A percentile compares a stretch with the other conserved stretches of the same genome.
Evolutionary conservation across 2,329 filamentous ascomycete species (phyloP).

Genomic region (Dactylonectria macrodidyma): DNA sequence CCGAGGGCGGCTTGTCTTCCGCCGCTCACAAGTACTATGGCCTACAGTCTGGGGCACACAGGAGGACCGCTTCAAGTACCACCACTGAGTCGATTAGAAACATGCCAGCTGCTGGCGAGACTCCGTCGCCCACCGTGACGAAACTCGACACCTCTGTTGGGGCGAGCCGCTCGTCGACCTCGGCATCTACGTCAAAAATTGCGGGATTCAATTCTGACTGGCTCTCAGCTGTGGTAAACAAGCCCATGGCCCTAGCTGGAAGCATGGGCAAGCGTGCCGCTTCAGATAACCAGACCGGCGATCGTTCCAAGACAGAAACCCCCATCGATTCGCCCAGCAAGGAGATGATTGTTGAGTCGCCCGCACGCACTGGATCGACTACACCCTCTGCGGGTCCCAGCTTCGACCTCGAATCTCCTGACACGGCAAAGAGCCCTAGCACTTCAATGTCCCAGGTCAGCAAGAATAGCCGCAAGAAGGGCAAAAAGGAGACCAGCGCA

Average conservation of each 20-base stretch:
- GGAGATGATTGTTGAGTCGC: slow-evolving; percentile 58
- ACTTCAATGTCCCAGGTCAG: slow-evolving; percentile 63
- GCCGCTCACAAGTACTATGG: slow-evolving; percentile 81
- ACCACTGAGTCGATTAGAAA: slow-evolving; percentile 70
- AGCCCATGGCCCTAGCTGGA: slow-evolving; percentile 64
- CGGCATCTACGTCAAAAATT: slow-evolving; percentile 61
- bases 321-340: slow-evolving; percentile 62
- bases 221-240: slow-evolving; percentile 66
- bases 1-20: slow-evolving; percentile 73
- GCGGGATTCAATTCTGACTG: slow-evolving; percentile 68
- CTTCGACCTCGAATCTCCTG: slow-evolving; percentile 84
- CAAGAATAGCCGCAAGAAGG: slow-evolving; percentile 74
- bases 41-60: slow-evolving; percentile 62
- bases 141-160: slow-evolving; percentile 67
- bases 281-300: slow-evolving; percentile 79
- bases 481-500: slow-evolving; percentile 95
- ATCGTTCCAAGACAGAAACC: slow-evolving; percentile 67
- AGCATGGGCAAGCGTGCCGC: slow-evolving; percentile 84
- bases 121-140: slow-evolving; percentile 70
- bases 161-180: slow-evolving; percentile 57
- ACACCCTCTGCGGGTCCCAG: slow-evolving; percentile 77
- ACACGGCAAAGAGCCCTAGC: slow-evolving; percentile 71
- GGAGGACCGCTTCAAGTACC: slow-evolving; percentile 73
- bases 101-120: slow-evolving; percentile 67
- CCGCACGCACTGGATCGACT: slow-evolving; percentile 82